Evolutionary conservation across 441 rosid genomes (phyloP).

Genomic region (Aleurites moluccanus): DNA sequence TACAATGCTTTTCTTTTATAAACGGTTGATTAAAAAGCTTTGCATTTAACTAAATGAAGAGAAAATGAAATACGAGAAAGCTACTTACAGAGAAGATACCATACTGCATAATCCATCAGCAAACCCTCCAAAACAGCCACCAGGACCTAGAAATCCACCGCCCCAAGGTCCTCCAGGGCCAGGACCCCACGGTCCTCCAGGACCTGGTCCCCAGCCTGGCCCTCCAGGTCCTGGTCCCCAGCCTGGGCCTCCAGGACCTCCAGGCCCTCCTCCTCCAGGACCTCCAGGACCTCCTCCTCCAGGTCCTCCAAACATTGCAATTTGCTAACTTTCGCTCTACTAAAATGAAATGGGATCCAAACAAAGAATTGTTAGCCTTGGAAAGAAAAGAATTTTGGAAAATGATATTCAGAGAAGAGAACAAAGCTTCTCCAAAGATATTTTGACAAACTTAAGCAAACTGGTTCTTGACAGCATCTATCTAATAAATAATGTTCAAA

Average conservation of each 20-base stretch:
- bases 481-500: neutral
- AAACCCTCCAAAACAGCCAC: slow-evolving; percentile 63
- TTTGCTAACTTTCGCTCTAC: neutral
- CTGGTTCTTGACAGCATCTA: neutral
- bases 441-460: neutral
- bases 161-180: slow-evolving; percentile 42
- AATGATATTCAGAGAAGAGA: neutral
- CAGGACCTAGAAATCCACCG: slow-evolving; percentile 36
- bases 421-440: neutral
- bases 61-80: neutral
- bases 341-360: neutral
- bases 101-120: slow-evolving; percentile 55
- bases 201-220: slow-evolving; percentile 21
- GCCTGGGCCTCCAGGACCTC: neutral
- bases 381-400: neutral
- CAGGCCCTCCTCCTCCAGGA: slow-evolving; percentile 25
- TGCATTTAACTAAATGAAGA: neutral
- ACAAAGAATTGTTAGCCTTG: neutral
- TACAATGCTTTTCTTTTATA: too few relatives aligned
- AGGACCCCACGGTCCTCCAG: slow-evolving; percentile 36
- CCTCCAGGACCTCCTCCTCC: too few relatives aligned
- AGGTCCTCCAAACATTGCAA: neutral
- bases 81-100: slow-evolving; percentile 63
- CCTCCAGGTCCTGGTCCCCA: slow-evolving; percentile 28
- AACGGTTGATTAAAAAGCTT: neutral